Conservation (phyloP, 169 alveolate genomes). For the Cryptosporidium meleagridis region DNA sequence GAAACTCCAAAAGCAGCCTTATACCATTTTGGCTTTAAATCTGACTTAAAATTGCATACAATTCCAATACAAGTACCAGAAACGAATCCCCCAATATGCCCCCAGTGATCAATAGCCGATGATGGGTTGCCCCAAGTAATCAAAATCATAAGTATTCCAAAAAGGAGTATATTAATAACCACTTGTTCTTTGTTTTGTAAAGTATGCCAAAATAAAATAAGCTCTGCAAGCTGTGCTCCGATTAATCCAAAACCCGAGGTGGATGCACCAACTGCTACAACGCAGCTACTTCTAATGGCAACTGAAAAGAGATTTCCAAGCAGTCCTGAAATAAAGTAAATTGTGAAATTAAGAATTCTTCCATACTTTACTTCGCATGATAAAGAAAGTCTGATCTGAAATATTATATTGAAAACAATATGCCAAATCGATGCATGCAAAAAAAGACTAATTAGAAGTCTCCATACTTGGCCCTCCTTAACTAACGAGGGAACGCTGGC, state of each 20-base stretch:
- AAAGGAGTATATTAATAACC: slow-evolving; percentile 81
- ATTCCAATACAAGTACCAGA: slow-evolving; percentile 83
- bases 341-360: slow-evolving; percentile 71
- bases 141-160: slow-evolving; percentile 80
- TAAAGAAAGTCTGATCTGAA: slow-evolving; percentile 85
- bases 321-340: slow-evolving; percentile 82
- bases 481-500: slow-evolving; percentile 83
- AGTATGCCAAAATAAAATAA: slow-evolving; percentile 84
- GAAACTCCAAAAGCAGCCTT: slow-evolving; percentile 72
- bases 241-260: slow-evolving; percentile 87
- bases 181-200: slow-evolving; percentile 84
- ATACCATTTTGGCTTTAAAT: slow-evolving; percentile 84
- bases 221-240: slow-evolving; percentile 84
- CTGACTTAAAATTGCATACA: slow-evolving; percentile 80
- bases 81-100: slow-evolving; percentile 86
- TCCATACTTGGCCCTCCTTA: slow-evolving; percentile 85
- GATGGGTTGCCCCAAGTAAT: slow-evolving; percentile 84
- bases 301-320: slow-evolving; percentile 84
- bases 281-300: slow-evolving; percentile 80
- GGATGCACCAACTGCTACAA: slow-evolving; percentile 87
- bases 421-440: slow-evolving; percentile 86
- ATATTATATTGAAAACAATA: slow-evolving; percentile 84
- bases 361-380: slow-evolving; percentile 85
- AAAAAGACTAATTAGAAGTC: slow-evolving; percentile 83
- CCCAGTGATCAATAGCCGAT: slow-evolving; percentile 84